These are phyloP conservation scores for Ganoderma boninense DNA, from an alignment of 1,284 basidiomycete genomes.

Conservation along the genomic window DNA sequence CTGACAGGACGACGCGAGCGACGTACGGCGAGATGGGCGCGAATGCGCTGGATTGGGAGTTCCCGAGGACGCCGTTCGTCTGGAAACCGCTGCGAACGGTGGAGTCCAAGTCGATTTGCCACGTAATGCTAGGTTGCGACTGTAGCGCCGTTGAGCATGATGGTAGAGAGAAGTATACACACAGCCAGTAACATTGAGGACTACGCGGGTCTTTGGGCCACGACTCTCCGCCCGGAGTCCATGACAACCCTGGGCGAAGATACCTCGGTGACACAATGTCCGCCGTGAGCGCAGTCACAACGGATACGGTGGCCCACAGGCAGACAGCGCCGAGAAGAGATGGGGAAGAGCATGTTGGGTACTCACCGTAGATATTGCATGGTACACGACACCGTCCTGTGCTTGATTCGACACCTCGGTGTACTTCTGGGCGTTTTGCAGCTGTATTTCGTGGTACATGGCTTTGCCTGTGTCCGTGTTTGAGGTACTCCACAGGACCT, in stretches of 20 bases:
- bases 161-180: neutral
- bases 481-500: slow-evolving; percentile 28
- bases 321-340: neutral
- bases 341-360: neutral
- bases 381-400: slow-evolving; percentile 34
- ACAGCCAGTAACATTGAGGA: too few relatives aligned
- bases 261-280: too few relatives aligned
- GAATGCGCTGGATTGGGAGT: slow-evolving; percentile 21
- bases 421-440: slow-evolving; percentile 25
- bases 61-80: slow-evolving; percentile 21
- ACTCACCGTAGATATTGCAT: slow-evolving; percentile 32
- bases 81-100: slow-evolving; percentile 24
- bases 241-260: neutral
- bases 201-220: too few relatives aligned
- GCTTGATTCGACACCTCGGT: slow-evolving; percentile 32
- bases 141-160: neutral
- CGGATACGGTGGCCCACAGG: neutral
- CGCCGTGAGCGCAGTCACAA: too few relatives aligned
- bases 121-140: slow-evolving; percentile 27
- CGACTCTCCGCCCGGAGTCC: neutral
- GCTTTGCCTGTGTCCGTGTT: slow-evolving; percentile 14
- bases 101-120: slow-evolving; percentile 27
- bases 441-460: slow-evolving; percentile 32
- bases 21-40: slow-evolving; percentile 29
- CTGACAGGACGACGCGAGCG: neutral